Percentiles rank a stretch among this genome's conserved stretches.
Conservation (phyloP, 352 stramenopile genomes). For the Phytophthora litchii region DNA sequence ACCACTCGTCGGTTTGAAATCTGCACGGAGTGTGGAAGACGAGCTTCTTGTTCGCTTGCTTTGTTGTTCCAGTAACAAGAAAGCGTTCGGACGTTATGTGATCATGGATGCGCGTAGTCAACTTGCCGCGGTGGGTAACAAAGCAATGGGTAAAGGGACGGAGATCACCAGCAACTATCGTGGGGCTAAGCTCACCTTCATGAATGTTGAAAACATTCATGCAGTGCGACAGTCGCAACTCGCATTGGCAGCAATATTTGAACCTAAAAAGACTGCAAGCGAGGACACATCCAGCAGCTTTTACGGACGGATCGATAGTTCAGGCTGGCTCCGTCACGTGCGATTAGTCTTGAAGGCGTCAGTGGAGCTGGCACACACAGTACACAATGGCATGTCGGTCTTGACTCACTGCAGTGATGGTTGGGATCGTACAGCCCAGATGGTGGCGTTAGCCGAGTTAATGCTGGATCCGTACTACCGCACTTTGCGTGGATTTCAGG, state of each 20-base stretch:
- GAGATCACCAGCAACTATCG: constrained; percentile 97
- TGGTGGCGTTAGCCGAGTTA: constrained; percentile 94
- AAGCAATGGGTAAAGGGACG: constrained; percentile 94
- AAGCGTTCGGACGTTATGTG: constrained; percentile 61
- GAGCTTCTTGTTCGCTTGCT: constrained; percentile 75
- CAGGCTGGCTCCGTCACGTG: constrained; percentile 96
- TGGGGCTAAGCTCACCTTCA: constrained; percentile 94
- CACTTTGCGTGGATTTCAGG: constrained; percentile 96
- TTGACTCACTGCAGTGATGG: constrained; percentile 99
- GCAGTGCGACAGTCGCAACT: constrained; percentile 94
- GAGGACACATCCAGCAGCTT: constrained; percentile 90
- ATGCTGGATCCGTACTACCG: constrained; percentile 98
- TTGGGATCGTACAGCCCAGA: constrained; percentile 99
- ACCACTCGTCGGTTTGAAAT: constrained; percentile 82
- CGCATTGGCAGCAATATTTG: constrained; percentile 82
- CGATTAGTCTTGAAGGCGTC: constrained; percentile 93
- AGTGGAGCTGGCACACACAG: constrained; percentile 91
- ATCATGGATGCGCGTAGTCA: constrained; percentile 89
- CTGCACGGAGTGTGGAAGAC: constrained; percentile 73
- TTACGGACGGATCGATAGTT: constrained; percentile 91
- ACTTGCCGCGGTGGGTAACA: constrained; percentile 85
- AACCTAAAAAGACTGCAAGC: constrained; percentile 71
- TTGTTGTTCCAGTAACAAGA: constrained; percentile 63
- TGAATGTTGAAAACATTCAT: constrained; percentile 99
- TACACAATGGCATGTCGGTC: constrained; percentile 94